phyloP scores from a whole-genome alignment of 202 grass and related monocot species.

The Schoenoplectus triqueter region DNA sequence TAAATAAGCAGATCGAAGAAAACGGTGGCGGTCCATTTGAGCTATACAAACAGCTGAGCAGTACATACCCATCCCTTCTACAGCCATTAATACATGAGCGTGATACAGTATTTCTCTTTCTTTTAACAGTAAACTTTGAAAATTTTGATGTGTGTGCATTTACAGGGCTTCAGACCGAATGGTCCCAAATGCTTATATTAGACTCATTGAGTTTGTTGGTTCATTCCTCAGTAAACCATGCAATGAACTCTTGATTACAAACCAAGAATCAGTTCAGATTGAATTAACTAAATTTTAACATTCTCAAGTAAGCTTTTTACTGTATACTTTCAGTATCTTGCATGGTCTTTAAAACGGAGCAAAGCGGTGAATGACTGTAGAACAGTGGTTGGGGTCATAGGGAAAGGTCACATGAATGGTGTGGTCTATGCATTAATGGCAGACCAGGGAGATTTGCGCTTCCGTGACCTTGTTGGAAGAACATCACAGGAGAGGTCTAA shows the following conservation, averaged over 20 bases:
- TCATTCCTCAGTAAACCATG: background rate
- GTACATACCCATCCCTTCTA: slow-evolving; percentile 79
- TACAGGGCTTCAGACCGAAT: background rate
- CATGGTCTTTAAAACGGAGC: slow-evolving; percentile 96
- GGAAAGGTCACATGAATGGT: slow-evolving; percentile 88
- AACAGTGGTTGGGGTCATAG: slow-evolving; percentile 69
- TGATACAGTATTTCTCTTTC: slow-evolving; percentile 56
- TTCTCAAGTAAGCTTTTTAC: slow-evolving; percentile 1
- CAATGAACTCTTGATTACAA: background rate
- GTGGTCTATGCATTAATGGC: slow-evolving; percentile 79
- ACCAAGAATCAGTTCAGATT: background rate
- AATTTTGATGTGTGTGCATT: background rate
- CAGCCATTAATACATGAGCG: slow-evolving; percentile 89
- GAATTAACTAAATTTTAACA: background rate
- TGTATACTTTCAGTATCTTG: slow-evolving; percentile 58
- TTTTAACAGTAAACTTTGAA: background rate
- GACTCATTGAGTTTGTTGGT: background rate
- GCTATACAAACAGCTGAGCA: slow-evolving; percentile 66
- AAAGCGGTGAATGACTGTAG: slow-evolving; percentile 89
- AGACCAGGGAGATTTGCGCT: slow-evolving; percentile 80
- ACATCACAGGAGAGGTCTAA: slow-evolving; percentile 46
- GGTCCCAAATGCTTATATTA: slow-evolving; percentile 1
- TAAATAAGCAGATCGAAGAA: slow-evolving; percentile 52
- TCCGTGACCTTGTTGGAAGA: slow-evolving; percentile 70
- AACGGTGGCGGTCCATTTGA: slow-evolving; percentile 60